Evolutionary conservation across 176 grass and related monocot species (phyloP), one percentile per base, ranked within the genome.

Genomic region (Ensete ventricosum): DNA sequence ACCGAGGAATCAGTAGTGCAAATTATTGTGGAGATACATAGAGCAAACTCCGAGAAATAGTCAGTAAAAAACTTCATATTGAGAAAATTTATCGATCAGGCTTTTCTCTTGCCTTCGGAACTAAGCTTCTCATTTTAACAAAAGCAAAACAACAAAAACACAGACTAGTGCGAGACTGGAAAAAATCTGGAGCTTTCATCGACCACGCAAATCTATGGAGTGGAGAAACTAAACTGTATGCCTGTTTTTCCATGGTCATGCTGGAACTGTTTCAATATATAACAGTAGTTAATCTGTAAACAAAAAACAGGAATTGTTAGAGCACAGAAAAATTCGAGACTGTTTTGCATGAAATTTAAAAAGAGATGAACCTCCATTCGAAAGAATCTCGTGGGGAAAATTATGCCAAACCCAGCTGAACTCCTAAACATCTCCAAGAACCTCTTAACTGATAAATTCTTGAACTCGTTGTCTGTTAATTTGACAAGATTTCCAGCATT

Each of bases 181-280:
- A 43, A 43, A 43, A 43, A 43, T 43, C 34, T 43, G 34, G 34
- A 43, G 4, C 34, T 43, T 43, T 43, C 34, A 43, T 43, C 34
- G 34, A 0, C 34, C 0, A 5, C 4, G 29, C 17, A 25, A 65
- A 65, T 71, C 84, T 82, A 80, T 43, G 91, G 88, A 0, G 91
- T 91, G 12, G 91, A 94, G 84, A 99, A 91, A 81, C 81, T 99
- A 84, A 99, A 99, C 83, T 95, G 96, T 72, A 99, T 83, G 67
- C 96, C 91, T 0, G 88, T 88, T 79, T 94, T 99, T 24, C 86
- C 91, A 75, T 55, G 54, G 70, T 95, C 96, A 87, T 95, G 84
- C 82, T 94, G 75, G 72, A 83, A 85, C 29, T 94, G 88, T 85
- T 94, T 95, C 81, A 99, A 74, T 66, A 99, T 84, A 73, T 88